Conservation (phyloP, 805 yeast species). For the Sungouiozyma intestinalis region DNA sequence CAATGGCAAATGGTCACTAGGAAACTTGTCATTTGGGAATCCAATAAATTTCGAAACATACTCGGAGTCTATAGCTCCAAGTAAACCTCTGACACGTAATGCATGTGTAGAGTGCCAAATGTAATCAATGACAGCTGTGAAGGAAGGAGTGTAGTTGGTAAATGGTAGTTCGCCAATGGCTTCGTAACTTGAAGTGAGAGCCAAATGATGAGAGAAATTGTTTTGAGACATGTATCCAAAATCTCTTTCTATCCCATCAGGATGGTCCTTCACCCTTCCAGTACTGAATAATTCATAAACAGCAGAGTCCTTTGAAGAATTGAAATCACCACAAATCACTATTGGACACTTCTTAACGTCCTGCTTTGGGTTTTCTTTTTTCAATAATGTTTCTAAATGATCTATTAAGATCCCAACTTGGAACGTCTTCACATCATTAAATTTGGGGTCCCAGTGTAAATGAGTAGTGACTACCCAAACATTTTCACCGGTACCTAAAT, state of each 20-base stretch:
- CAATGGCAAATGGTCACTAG: conserved; percentile 91
- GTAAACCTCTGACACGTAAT: conserved; percentile 73
- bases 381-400: conserved; percentile 62
- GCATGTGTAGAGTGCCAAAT: conserved; percentile 84
- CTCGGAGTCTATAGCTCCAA: conserved; percentile 74
- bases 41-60: conserved; percentile 75
- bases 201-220: conserved; percentile 74
- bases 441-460: conserved; percentile 97
- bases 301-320: conserved; percentile 78
- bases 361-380: conserved; percentile 36
- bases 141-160: conserved; percentile 88
- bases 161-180: conserved; percentile 83
- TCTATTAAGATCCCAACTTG: conserved; percentile 89
- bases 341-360: conserved; percentile 59
- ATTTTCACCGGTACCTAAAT: conserved; percentile 57
- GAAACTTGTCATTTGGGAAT: conserved; percentile 86
- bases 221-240: conserved; percentile 87
- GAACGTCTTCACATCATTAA: conserved; percentile 89
- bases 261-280: conserved; percentile 69
- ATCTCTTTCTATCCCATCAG: conserved; percentile 74
- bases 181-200: conserved; percentile 76
- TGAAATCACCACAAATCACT: conserved; percentile 90
- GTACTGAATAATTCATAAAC: conserved; percentile 83
- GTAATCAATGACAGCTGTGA: conserved; percentile 89
- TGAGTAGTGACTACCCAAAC: conserved; percentile 81